Percentiles rank a stretch among this genome's conserved stretches.
phyloP scores from a whole-genome alignment of 2,329 filamentous ascomycete genomes.

The Mycosphaerelloides madeirae region DNA sequence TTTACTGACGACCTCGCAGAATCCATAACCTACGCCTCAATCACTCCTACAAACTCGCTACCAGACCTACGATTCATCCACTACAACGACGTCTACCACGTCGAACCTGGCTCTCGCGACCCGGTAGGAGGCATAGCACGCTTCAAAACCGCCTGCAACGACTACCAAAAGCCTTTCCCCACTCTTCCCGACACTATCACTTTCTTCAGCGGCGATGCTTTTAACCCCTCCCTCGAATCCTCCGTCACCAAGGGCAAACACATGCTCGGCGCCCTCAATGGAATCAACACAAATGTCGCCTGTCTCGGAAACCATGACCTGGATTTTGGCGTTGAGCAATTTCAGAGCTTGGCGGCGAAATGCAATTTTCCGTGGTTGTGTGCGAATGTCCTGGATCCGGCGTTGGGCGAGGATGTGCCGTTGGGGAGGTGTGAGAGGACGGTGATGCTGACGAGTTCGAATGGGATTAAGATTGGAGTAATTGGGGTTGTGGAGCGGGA shows the following conservation, averaged over 20 bases:
- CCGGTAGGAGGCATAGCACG: conserved; percentile 76
- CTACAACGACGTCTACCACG: conserved; percentile 92
- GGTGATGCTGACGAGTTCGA: conserved; percentile 70
- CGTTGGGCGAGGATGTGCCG: conserved; percentile 67
- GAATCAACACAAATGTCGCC: conserved; percentile 71
- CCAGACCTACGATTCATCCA: conserved; percentile 79
- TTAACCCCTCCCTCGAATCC: conserved; percentile 85
- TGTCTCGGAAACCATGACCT: conserved; percentile 90
- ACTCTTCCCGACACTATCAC: conserved; percentile 65
- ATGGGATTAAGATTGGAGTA: conserved; percentile 79
- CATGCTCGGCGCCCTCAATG: conserved; percentile 82
- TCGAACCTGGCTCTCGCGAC: conserved; percentile 70
- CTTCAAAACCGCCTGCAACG: conserved; percentile 72
- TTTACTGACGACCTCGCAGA: conserved; percentile 12
- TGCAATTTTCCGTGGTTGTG: conserved; percentile 87
- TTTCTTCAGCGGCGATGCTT: conserved; percentile 87
- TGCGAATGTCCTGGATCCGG: conserved; percentile 82
- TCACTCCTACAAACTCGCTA: conserved; percentile 21
- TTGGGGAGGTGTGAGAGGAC: conserved; percentile 73
- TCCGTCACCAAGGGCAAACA: conserved; percentile 84
- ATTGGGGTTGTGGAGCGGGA: conserved; percentile 83
- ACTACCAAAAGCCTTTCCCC: conserved; percentile 60
- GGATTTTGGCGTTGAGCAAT: conserved; percentile 83
- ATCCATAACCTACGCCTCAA: conserved; percentile 20
- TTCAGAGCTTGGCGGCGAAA: conserved; percentile 64